phyloP scores from a whole-genome alignment of 768 basidiomycete species.

The Epithele typhae region DNA sequence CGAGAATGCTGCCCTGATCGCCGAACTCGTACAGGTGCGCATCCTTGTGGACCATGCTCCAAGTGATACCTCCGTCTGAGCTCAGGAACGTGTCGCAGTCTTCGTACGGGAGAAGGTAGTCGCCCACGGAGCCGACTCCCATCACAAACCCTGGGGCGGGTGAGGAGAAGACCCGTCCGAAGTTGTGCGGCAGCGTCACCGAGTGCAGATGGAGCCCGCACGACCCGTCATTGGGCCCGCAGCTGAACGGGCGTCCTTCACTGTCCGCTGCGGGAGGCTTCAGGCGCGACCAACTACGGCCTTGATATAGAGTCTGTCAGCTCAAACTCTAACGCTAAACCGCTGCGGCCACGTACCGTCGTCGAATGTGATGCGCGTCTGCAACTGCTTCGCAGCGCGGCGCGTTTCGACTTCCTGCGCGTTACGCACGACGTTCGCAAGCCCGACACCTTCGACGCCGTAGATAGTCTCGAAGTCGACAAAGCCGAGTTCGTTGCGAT shows the following conservation, averaged over 20 bases:
- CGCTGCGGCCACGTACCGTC: conserved; percentile 48
- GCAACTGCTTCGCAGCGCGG: conserved; percentile 65
- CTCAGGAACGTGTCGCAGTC: conserved; percentile 94
- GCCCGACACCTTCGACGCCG: conserved; percentile 85
- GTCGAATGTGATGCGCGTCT: conserved; percentile 83
- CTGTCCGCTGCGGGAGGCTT: conserved; percentile 51
- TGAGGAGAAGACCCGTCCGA: conserved; percentile 90
- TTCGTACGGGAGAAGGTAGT: conserved; percentile 62
- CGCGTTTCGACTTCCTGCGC: conserved; percentile 77
- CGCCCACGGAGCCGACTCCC: conserved; percentile 91
- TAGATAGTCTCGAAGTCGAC: conserved; percentile 92
- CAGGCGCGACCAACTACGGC: conserved; percentile 76
- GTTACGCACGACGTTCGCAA: conserved; percentile 86
- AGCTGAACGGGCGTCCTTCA: conserved; percentile 58
- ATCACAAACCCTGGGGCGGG: conserved; percentile 93
- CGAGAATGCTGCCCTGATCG: conserved; percentile 75
- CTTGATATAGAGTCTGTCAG: conserved; percentile 18
- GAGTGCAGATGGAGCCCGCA: conserved; percentile 93
- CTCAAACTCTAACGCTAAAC: background rate
- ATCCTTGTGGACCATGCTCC: conserved; percentile 70
- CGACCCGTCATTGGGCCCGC: conserved; percentile 51
- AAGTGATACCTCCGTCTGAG: conserved; percentile 81
- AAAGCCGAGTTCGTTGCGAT: conserved; percentile 81
- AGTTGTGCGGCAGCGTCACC: conserved; percentile 89
- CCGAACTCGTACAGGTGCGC: conserved; percentile 97